A percentile compares a stretch with the other conserved stretches of the same genome.
Evolutionary conservation across 2,329 filamentous ascomycete genomes (phyloP).

Genomic region (Ceratocystiopsis brevicomis): DNA sequence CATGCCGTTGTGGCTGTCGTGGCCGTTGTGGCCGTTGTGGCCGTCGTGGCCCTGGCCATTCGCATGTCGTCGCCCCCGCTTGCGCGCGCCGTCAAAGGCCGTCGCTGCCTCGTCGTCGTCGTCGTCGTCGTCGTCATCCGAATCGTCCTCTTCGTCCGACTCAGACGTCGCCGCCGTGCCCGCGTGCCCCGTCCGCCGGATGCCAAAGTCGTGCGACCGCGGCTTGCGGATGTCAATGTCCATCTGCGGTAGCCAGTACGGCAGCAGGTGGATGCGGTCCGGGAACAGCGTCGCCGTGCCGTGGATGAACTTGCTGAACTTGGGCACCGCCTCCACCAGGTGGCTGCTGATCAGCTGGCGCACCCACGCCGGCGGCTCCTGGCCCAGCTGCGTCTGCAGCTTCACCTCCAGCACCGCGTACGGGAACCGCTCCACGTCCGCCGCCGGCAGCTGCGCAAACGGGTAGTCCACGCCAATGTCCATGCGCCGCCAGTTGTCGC

Average conservation of each 20-base stretch:
- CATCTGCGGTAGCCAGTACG: conserved; percentile 98
- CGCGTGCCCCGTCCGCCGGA: conserved; percentile 58
- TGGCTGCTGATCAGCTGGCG: conserved; percentile 83
- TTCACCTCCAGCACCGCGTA: conserved; percentile 96
- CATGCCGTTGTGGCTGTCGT: conserved; percentile 10
- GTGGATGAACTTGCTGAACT: conserved; percentile 98
- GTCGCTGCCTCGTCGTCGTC: conserved; percentile 23
- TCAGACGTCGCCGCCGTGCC: conserved; percentile 62
- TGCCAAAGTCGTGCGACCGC: conserved; percentile 72
- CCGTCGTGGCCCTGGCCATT: too few species aligned
- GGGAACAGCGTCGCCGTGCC: conserved; percentile 79
- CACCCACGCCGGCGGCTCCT: conserved; percentile 93
- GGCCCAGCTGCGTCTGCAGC: conserved; percentile 85
- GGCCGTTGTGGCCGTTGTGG: too few species aligned
- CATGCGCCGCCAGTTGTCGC: conserved; percentile 88
- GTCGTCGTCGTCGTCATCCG: conserved; percentile 36
- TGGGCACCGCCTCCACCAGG: conserved; percentile 93
- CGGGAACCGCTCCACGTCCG: conserved; percentile 79
- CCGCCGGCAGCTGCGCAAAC: conserved; percentile 69
- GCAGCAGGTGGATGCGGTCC: conserved; percentile 68
- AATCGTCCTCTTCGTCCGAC: conserved; percentile 55
- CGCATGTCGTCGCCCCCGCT: conserved; percentile 12
- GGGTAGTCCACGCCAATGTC: conserved; percentile 95
- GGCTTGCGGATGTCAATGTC: conserved; percentile 93
- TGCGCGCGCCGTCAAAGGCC: conserved; percentile 12